Evolutionary conservation across 371 early-diverging fungal species (phyloP), one percentile per base, ranked within the genome.

Genomic region (Apophysomyces trapeziformis): DNA sequence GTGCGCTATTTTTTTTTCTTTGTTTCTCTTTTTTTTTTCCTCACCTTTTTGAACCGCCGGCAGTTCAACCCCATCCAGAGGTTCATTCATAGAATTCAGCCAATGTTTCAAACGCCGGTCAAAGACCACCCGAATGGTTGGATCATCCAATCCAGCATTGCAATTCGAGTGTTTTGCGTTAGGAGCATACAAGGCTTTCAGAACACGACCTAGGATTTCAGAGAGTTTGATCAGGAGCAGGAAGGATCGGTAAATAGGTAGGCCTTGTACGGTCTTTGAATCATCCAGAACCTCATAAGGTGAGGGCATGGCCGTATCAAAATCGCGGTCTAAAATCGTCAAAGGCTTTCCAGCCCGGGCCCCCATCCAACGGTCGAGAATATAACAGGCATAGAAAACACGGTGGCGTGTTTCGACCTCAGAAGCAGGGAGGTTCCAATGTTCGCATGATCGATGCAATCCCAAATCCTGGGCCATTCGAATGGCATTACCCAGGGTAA

Each of bases 381-480:
- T 60, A 62, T 86, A 88, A 50, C 85, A 85, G 5, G 81, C 79
- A 79, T 87, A 89, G 75, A 87, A 90, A 1, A 89, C 76, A 5
- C 90, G 82, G 64, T 85, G 86, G 9, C 89, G 77, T 0, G 83
- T 77, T 72, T 90, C 88, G 4, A 78, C 76, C 63, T 90, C 87
- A 32, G 78, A 69, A 1, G 68, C 61, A 26, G 85, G 83, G 18
- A 87, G 66, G 45, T 82, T 78, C 79, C 86, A 83, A 57, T 83
- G 75, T 5, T 72, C 60, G 61, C 82, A 83, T 12, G 85, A 85
- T 36, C 89, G 83, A 67, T 90, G 90, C 64, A 90, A 72, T 0
- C 90, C 90, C 56, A 90, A 50, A 63, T 90, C 90, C 67, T 89
- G 87, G 5, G 89, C 89, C 85, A 87, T 85, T 11, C 89, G 80